A percentile compares a stretch with the other conserved stretches of the same genome.
Conservation (phyloP, 495 filamentous ascomycete genomes). For the Delitschia confertaspora region DNA sequence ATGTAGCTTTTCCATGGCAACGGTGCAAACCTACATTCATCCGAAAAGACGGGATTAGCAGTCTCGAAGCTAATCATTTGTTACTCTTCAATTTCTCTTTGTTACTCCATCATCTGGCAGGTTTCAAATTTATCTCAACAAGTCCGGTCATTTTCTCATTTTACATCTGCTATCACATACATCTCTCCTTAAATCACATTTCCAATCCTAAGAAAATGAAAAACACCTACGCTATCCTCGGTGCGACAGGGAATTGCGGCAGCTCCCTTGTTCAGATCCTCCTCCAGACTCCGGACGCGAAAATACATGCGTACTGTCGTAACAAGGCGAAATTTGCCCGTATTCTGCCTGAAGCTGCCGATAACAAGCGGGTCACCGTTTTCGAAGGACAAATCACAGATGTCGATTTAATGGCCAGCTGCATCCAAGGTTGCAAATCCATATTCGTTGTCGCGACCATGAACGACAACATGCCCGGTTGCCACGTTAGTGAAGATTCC, state of each 20-base stretch:
- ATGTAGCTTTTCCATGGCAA: too few relatives aligned
- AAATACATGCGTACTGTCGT: conserved; percentile 5
- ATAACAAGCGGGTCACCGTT: conserved; percentile 9
- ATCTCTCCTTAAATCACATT: too few relatives aligned
- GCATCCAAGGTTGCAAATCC: conserved; percentile 3
- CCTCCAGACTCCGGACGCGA: not conserved
- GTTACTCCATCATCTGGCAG: too few relatives aligned
- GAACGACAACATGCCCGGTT: conserved; percentile 20
- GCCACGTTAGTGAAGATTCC: conserved; percentile 11
- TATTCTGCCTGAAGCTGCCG: not conserved
- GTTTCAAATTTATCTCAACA: too few relatives aligned
- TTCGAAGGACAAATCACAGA: conserved; percentile 33
- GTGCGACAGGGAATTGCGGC: conserved; percentile 6
- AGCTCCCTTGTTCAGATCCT: not conserved
- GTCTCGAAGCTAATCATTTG: too few relatives aligned
- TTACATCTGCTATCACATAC: too few relatives aligned
- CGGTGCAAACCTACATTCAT: too few relatives aligned
- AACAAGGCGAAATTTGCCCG: not conserved
- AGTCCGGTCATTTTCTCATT: too few relatives aligned
- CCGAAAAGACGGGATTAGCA: too few relatives aligned
- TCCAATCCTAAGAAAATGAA: too few relatives aligned
- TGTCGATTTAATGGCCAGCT: conserved; percentile 25
- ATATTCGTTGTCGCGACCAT: conserved; percentile 12
- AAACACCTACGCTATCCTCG: conserved; percentile 6
- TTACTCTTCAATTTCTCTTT: too few relatives aligned